Evolutionary conservation across 108 stramenopile species (phyloP).

Genomic region (Cylindrotheca closterium): DNA sequence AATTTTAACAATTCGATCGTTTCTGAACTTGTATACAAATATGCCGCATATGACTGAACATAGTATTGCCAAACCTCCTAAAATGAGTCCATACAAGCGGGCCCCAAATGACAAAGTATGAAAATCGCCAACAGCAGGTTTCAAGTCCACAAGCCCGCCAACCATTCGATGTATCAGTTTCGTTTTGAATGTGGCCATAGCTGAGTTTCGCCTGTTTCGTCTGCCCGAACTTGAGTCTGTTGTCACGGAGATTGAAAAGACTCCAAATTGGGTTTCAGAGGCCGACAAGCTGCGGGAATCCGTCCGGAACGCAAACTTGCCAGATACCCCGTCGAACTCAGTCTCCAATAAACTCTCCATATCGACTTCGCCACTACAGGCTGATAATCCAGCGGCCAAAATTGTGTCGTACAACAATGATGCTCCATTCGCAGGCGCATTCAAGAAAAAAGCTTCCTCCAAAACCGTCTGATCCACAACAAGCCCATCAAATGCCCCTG

Average conservation of each 20-base stretch:
- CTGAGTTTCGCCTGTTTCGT: neutral
- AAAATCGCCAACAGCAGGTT: neutral
- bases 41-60: conserved; percentile 3
- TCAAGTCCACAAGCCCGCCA: neutral
- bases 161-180: neutral
- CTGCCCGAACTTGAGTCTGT: no score
- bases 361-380: neutral
- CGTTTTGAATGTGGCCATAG: neutral
- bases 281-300: neutral
- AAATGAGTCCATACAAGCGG: neutral
- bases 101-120: neutral
- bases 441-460: neutral
- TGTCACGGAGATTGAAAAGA: neutral
- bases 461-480: neutral
- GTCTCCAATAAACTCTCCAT: neutral
- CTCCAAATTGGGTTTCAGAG: neutral
- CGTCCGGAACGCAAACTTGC: neutral
- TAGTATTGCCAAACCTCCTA: neutral
- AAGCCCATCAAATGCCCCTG: neutral
- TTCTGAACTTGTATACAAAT: conserved; percentile 9
- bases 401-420: neutral
- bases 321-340: neutral
- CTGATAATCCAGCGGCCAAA: neutral
- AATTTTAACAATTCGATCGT: conserved; percentile 10
- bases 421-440: neutral